A percentile compares a stretch with the other conserved stretches of the same genome.
Evolutionary conservation across 1,284 basidiomycete species (phyloP).

Genomic region (Veloboletus limbatus): DNA sequence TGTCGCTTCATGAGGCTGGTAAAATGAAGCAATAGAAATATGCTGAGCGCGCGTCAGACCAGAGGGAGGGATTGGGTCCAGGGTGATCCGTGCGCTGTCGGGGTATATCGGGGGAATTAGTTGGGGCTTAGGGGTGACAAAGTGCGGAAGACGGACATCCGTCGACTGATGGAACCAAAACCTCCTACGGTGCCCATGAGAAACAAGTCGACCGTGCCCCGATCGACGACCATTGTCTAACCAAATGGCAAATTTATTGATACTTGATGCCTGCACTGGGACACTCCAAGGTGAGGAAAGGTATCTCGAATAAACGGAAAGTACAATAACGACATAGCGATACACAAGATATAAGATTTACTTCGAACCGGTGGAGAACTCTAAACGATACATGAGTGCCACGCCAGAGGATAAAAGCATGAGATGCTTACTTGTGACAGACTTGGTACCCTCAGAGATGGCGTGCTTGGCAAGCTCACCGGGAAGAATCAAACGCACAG

Average conservation of each 20-base stretch:
- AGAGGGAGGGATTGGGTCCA: too few species aligned
- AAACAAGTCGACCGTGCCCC: too few species aligned
- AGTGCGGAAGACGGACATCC: too few species aligned
- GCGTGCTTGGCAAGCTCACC: slow-evolving; percentile 66
- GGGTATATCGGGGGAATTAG: too few species aligned
- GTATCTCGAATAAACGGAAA: slow-evolving; percentile 32
- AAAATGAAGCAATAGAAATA: too few species aligned
- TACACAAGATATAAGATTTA: slow-evolving; percentile 31
- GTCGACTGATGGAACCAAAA: too few species aligned
- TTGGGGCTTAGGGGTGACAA: too few species aligned
- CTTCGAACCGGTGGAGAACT: slow-evolving; percentile 38
- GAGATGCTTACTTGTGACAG: slow-evolving; percentile 31
- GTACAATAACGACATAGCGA: slow-evolving; percentile 35
- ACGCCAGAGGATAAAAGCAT: background rate
- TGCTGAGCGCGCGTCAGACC: too few species aligned
- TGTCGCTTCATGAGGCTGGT: too few species aligned
- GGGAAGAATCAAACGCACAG: slow-evolving; percentile 75
- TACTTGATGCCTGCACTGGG: background rate
- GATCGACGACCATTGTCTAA: background rate
- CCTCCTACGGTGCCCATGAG: too few species aligned
- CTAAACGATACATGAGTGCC: slow-evolving; percentile 13
- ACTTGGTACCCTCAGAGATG: slow-evolving; percentile 78
- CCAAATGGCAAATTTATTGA: background rate
- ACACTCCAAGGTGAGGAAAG: slow-evolving; percentile 11
- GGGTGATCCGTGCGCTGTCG: too few species aligned